Percentiles rank a stretch among this genome's conserved stretches.
These are phyloP conservation scores for Calonectria leucothoes DNA, from an alignment of 2,329 filamentous ascomycete genomes.

Conservation along the genomic window DNA sequence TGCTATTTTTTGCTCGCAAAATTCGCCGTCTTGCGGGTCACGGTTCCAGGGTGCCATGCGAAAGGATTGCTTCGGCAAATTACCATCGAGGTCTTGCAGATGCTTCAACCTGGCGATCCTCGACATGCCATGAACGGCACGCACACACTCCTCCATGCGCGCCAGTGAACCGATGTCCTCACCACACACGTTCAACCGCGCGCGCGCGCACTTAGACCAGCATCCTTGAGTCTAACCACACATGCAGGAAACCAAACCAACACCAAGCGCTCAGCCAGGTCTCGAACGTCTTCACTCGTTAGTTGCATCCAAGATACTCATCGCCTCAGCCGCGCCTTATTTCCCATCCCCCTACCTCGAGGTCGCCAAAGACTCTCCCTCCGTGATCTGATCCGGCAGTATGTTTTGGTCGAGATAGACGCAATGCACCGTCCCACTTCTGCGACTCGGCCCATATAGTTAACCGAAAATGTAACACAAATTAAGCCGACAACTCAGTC, in stretches of 20 bases:
- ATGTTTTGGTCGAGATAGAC: background rate
- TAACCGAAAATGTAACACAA: conserved; percentile 26
- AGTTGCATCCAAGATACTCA: background rate
- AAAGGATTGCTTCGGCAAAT: conserved; percentile 6
- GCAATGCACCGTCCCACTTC: conserved; percentile 21
- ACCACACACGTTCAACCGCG: background rate
- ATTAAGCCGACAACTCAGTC: conserved; percentile 24
- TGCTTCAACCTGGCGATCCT: background rate
- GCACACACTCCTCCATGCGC: conserved; percentile 9
- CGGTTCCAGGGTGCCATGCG: conserved; percentile 1
- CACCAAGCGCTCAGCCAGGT: conserved; percentile 7
- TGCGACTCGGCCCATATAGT: conserved; percentile 11
- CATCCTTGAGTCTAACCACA: background rate
- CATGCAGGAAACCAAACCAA: background rate
- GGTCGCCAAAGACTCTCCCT: background rate
- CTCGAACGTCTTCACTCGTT: background rate
- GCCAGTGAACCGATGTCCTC: conserved; percentile 12
- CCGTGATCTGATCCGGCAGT: background rate
- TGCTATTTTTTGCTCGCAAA: background rate
- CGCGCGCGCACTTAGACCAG: background rate
- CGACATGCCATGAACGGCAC: background rate
- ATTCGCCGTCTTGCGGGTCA: conserved; percentile 7
- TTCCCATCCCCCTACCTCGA: background rate
- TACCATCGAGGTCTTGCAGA: conserved; percentile 8
- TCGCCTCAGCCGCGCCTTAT: background rate